Base-by-base conservation (phyloP, 805 yeast genomes). In the Saccharomyces mikatae region DNA sequence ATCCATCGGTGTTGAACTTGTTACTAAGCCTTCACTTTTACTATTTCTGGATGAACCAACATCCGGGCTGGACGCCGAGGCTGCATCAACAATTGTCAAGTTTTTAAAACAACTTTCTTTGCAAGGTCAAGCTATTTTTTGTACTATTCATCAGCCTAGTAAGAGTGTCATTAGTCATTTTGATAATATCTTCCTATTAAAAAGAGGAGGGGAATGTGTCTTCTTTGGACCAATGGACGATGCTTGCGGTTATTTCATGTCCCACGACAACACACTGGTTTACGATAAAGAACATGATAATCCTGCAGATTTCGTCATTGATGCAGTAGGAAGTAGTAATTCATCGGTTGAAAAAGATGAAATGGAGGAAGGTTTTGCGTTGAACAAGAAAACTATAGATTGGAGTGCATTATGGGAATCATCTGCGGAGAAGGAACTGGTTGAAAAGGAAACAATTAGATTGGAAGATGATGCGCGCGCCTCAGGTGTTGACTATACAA, bases 221-320 rank as follows among this genome's bases (percentile, higher is more conserved):
- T 86, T 85, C 67, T 86, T 84, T 67, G 92, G 92, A 60, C 87
- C 84, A 57, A 81, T 84, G 61, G 87, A 89, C 50, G 71, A 76
- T 50, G 79, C 81, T 65, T 80, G 83, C 8, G 67, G 68, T 53
- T 57, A 74, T 64, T 62, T 80, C 73, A 84, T 83, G 68, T 71
- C 72, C 53, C 69, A 81, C 60, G 86, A 92, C 28, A 52, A 52
- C 6, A 83, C 87, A n/a, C 76, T 83, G 60, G 73, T 73, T 51
- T 86, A 87, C 69, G 71, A 69, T 41, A 49, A 28, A 2, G 69
- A 69, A 27, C 60, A 60, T 21, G 89, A 82, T 51, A 85, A 85
- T 58, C 89, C 90, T 1, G 90, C 90, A n/a, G 90, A 84, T 66
- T 85, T 84, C 70, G 79, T 85, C 64, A 72, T 85, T 56, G 86